Evolutionary conservation across 768 basidiomycete genomes (phyloP), one percentile per base, ranked within the genome.

Genomic region (Roridomyces roridus): DNA sequence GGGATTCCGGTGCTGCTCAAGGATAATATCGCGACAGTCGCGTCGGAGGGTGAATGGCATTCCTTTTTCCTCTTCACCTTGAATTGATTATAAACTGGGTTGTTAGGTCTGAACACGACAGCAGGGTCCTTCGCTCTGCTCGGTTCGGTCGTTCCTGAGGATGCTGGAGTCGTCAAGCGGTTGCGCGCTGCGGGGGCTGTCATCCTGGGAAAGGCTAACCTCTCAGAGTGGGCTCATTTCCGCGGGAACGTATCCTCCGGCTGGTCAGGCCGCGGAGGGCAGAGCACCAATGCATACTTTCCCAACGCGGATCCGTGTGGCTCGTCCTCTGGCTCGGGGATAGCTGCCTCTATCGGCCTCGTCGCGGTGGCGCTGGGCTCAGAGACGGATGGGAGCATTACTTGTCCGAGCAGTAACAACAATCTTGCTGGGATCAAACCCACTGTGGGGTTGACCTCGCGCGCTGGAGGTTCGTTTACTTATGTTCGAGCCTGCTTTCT

Each of bases 341-440:
- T 85, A 25, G 74, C 80, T 21, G 71, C 80, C 2, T 80, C 81
- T 2, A 84, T 83, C 44, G 83, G 84, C 17, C 71, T 85, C 17
- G 68, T 74, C n/a, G 70, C 81, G 14, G 80, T 81, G 3, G 69
- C 78, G 0, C 70, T 84, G 1, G 81, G 79, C 10, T 75, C 80
- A 4, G 82, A 84, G 51, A 83, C 83, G 0, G 78, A 81, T 54
- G 82, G 85, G 7, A 83, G 83, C 50, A 84, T 85, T 24, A 80
- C 75, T 4, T 84, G 78, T 57, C 86, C 84, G 20, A 68, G 80
- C 0, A 75, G 74, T 60, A 67, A 76, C 18, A 85, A 85, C 48
- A 85, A 85, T 59, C 37, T 85, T 6, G 85, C 75, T 4, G 85
- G 85, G 0, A 82, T 87, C 43, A 85, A 85, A 61, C 83, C 86